Evolutionary conservation across 768 basidiomycete genomes (phyloP).

Genomic region (Ephemerocybe angulata): DNA sequence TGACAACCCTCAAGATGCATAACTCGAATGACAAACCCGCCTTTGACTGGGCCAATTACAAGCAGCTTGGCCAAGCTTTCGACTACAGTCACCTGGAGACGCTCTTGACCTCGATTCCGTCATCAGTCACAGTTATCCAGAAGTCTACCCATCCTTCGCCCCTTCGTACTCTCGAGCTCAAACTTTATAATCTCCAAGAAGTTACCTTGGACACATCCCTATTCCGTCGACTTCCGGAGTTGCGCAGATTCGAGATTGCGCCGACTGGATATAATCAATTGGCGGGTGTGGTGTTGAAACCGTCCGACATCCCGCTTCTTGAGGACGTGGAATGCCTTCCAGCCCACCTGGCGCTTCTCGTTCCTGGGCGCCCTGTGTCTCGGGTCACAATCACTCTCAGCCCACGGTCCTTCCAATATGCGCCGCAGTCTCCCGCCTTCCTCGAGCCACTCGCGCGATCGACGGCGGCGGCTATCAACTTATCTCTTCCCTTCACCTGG

Average conservation of each 20-base stretch:
- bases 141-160: neutral
- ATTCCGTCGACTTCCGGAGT: neutral
- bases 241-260: neutral
- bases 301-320: neutral
- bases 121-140: neutral
- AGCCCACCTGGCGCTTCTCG: neutral
- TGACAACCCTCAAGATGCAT: neutral
- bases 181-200: neutral
- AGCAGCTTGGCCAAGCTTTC: neutral
- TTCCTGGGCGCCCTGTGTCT: neutral
- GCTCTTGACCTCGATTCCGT: neutral
- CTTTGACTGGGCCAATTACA: neutral
- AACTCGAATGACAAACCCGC: neutral
- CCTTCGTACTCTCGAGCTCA: neutral
- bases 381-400: neutral
- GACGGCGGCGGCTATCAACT: neutral
- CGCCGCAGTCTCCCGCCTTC: neutral
- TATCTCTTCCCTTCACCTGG: neutral
- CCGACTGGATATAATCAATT: neutral
- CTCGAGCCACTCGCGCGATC: neutral
- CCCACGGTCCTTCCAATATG: neutral
- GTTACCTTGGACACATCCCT: neutral
- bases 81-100: neutral
- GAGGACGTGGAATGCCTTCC: neutral
- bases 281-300: neutral